A percentile compares a stretch with the other conserved stretches of the same genome.
Conservation (phyloP, 164 flowering plant genomes). For the Annona squamosa region DNA sequence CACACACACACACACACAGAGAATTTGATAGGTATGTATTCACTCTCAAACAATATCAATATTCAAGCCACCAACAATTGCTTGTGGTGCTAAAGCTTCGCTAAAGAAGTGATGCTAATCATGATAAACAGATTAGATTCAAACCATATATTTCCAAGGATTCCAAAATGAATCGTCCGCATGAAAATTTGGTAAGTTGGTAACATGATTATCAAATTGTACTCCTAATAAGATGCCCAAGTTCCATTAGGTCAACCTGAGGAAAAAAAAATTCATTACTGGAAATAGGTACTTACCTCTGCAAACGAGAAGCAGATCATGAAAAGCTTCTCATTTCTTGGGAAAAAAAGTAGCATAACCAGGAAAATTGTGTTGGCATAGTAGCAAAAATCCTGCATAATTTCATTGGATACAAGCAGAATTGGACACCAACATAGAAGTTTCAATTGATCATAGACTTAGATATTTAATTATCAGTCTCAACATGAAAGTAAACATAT, state of each 20-base stretch:
- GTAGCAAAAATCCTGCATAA: conserved; percentile 88
- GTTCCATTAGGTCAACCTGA: background rate
- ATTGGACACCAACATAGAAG: no score
- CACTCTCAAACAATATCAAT: no score
- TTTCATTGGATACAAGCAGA: conserved; percentile 1
- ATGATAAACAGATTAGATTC: background rate
- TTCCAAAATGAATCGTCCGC: background rate
- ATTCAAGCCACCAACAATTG: no score
- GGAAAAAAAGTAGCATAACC: conserved; percentile 72
- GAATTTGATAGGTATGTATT: no score
- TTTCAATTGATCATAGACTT: background rate
- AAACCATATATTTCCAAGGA: background rate
- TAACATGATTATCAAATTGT: background rate
- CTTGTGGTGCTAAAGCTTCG: no score
- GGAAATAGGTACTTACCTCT: conserved; percentile 46
- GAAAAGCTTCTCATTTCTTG: conserved; percentile 92
- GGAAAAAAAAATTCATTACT: background rate
- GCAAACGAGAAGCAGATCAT: conserved; percentile 99
- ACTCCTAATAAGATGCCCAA: background rate
- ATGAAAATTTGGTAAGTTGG: background rate
- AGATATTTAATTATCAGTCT: background rate
- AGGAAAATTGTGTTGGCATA: conserved; percentile 94
- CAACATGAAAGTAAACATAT: background rate
- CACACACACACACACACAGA: no score
- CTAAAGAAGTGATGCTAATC: background rate